These are phyloP conservation scores for Hygrocybe punicea DNA, from an alignment of 768 basidiomycete species.

Conservation along the genomic window DNA sequence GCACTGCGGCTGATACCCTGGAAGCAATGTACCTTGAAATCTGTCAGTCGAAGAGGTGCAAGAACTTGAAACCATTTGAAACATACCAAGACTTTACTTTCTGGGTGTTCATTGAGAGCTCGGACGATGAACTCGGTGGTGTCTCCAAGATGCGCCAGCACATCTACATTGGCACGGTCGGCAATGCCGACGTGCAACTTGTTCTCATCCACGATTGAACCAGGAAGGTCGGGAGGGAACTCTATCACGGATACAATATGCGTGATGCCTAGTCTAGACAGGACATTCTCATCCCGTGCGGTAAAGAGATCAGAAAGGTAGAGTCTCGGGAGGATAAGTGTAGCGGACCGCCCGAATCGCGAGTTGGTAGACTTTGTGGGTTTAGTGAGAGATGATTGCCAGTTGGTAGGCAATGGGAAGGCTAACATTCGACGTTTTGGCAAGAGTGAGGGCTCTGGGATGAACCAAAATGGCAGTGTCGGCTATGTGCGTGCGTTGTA, in stretches of 20 bases:
- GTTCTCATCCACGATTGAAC: slow-evolving; percentile 38
- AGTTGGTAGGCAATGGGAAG: not conserved
- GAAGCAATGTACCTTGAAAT: slow-evolving; percentile 66
- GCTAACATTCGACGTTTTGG: too few relatives aligned
- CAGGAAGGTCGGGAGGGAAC: slow-evolving; percentile 43
- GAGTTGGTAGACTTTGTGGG: not conserved
- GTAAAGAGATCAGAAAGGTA: slow-evolving; percentile 63
- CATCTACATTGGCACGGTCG: slow-evolving; percentile 41
- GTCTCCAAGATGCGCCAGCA: slow-evolving; percentile 43
- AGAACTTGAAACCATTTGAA: not conserved
- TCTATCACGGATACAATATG: slow-evolving; percentile 71
- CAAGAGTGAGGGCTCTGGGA: too few relatives aligned
- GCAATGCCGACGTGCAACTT: slow-evolving; percentile 51
- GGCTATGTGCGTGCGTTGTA: too few relatives aligned
- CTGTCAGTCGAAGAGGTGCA: not conserved
- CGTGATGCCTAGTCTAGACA: slow-evolving; percentile 62
- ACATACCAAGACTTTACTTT: slow-evolving; percentile 50
- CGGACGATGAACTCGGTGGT: slow-evolving; percentile 53
- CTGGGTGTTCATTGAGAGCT: slow-evolving; percentile 43
- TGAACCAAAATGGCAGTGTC: too few relatives aligned
- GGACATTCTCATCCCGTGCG: slow-evolving; percentile 46
- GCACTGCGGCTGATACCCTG: slow-evolving; percentile 75
- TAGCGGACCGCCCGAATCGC: slow-evolving; percentile 28
- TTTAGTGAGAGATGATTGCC: not conserved
- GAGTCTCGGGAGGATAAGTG: slow-evolving; percentile 44